Percentiles rank a stretch among this genome's conserved stretches.
Conservation (phyloP, 2,329 filamentous ascomycete genomes). For the Verticillium dahliae region DNA sequence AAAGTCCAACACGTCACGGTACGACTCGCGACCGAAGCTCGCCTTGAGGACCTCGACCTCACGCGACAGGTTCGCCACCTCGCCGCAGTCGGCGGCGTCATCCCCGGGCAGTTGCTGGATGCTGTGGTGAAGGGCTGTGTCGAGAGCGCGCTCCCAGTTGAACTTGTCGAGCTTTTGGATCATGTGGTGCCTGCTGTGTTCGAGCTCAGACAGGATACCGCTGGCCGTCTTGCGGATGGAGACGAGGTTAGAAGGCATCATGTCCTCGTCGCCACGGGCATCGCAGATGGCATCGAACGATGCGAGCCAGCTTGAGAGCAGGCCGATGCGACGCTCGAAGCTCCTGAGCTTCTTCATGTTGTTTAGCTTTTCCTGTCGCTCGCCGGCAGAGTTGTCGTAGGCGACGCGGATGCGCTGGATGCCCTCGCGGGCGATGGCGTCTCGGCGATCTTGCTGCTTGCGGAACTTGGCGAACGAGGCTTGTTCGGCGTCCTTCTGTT, state of each 20-base stretch:
- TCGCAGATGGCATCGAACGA: conserved; percentile 83
- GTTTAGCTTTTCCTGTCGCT: conserved; percentile 71
- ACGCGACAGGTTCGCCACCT: conserved; percentile 65
- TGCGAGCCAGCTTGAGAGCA: conserved; percentile 88
- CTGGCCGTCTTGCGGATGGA: conserved; percentile 82
- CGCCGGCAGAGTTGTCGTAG: conserved; percentile 71
- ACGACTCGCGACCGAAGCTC: conserved; percentile 73
- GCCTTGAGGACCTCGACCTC: conserved; percentile 84
- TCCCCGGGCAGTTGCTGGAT: conserved; percentile 58
- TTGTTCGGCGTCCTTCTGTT: conserved; percentile 83
- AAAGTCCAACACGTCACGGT: conserved; percentile 72
- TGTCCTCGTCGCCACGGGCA: conserved; percentile 58
- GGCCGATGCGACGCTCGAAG: conserved; percentile 75
- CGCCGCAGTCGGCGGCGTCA: conserved; percentile 53
- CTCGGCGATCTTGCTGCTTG: conserved; percentile 83
- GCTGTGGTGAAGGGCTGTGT: conserved; percentile 81
- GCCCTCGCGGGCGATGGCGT: conserved; percentile 68
- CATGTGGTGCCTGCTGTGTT: conserved; percentile 83
- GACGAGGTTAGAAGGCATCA: conserved; percentile 60
- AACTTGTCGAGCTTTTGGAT: conserved; percentile 75
- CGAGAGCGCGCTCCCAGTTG: conserved; percentile 82
- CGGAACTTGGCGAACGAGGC: conserved; percentile 81
- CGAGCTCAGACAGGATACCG: conserved; percentile 82
- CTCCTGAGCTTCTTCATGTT: conserved; percentile 78
- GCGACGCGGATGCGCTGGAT: conserved; percentile 72